Percentiles rank a stretch among this genome's conserved stretches.
These are phyloP conservation scores for Petunia hybrid DNA, from an alignment of 305 asterid species.

Conservation along the genomic window DNA sequence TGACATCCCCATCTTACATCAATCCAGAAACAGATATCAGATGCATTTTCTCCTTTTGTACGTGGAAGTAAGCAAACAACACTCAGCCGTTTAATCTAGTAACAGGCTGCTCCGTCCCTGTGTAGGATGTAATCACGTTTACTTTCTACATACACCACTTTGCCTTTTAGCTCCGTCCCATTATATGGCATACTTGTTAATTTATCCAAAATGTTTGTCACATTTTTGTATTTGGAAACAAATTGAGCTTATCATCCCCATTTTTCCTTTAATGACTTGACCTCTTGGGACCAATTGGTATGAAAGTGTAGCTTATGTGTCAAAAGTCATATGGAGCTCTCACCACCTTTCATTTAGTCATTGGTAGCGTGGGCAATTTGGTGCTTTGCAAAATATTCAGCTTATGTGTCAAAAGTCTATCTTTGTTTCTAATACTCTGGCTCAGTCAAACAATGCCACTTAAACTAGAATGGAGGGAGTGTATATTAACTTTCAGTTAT, in stretches of 20 bases:
- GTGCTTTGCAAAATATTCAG: background rate
- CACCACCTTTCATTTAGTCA: background rate
- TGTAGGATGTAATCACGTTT: background rate
- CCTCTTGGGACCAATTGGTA: background rate
- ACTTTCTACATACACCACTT: background rate
- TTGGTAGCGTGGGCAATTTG: background rate
- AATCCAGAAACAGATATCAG: background rate
- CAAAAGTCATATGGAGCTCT: constrained; percentile 1
- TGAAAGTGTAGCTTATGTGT: background rate
- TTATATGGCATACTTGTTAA: background rate
- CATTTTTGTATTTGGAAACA: background rate
- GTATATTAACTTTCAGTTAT: background rate
- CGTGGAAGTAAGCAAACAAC: background rate
- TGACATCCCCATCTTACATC: background rate
- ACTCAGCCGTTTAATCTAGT: background rate
- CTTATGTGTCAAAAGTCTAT: constrained; percentile 1
- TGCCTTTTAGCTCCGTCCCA: background rate
- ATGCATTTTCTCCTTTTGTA: background rate
- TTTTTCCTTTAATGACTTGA: background rate
- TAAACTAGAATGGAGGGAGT: background rate
- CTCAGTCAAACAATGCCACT: background rate
- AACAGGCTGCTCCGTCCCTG: background rate
- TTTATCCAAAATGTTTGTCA: background rate
- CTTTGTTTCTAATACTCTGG: constrained; percentile 2
- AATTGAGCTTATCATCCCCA: background rate